Conservation (phyloP, 2,329 filamentous ascomycete genomes). For the Sporothrix protearum region DNA sequence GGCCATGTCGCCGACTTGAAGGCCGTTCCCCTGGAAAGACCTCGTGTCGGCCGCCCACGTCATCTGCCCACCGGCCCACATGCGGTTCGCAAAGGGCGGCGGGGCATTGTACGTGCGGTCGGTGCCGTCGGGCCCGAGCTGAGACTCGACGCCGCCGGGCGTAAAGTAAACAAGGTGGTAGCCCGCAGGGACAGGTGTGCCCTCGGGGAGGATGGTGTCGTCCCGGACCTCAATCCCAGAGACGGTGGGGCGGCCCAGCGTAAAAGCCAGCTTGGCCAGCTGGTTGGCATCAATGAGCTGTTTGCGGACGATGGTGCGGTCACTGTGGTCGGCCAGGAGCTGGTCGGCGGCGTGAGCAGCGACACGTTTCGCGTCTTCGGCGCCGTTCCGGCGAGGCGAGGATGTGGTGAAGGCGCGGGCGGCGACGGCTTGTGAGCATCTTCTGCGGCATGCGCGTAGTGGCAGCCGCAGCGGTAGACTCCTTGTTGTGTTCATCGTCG, state of each 20-base stretch:
- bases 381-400: no score
- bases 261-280: conserved; percentile 58
- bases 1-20: background rate
- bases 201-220: conserved; percentile 35
- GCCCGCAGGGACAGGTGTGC: conserved; percentile 54
- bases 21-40: background rate
- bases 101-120: conserved; percentile 59
- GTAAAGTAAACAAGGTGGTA: conserved; percentile 65
- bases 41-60: no score
- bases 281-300: conserved; percentile 61
- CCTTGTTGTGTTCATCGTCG: background rate
- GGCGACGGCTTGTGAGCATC: background rate
- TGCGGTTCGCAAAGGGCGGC: conserved; percentile 57
- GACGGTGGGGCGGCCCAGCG: conserved; percentile 50
- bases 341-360: background rate
- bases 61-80: conserved; percentile 65
- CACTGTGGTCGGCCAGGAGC: background rate
- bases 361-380: background rate
- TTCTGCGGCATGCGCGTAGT: background rate
- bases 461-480: background rate
- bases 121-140: conserved; percentile 58
- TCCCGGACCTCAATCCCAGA: conserved; percentile 35
- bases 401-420: background rate
- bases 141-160: conserved; percentile 50
- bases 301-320: background rate